Percentiles rank a stretch among this genome's conserved stretches.
Evolutionary conservation across 164 flowering plant species (phyloP).

Genomic region (Magnolia sinica): DNA sequence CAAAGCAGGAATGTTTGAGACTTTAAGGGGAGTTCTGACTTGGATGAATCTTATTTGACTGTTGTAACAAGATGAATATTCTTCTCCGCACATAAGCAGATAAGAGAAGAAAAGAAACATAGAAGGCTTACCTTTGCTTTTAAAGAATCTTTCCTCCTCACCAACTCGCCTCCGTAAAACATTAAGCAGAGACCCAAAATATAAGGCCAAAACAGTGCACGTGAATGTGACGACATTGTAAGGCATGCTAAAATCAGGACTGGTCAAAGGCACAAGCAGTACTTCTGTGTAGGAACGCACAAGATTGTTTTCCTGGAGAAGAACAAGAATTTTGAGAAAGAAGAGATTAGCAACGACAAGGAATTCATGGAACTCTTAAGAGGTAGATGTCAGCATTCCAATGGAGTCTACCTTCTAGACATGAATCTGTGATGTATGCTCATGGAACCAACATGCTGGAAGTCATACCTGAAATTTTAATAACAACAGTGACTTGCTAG

Average conservation of each 20-base stretch:
- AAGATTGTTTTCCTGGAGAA: conserved; percentile 51
- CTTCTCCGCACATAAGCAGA: not conserved
- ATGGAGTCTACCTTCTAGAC: not conserved
- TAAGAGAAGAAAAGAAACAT: not conserved
- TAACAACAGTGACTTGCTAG: conserved; percentile 45
- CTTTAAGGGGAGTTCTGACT: too few relatives aligned
- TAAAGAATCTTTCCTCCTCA: conserved; percentile 79
- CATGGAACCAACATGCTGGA: not conserved
- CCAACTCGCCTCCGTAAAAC: conserved; percentile 76
- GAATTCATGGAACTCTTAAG: not conserved
- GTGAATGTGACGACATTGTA: conserved; percentile 94
- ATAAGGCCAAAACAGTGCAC: conserved; percentile 91
- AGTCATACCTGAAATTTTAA: conserved; percentile 60
- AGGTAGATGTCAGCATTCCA: not conserved
- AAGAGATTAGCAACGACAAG: not conserved
- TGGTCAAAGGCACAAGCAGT: conserved; percentile 88
- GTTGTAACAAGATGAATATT: too few relatives aligned
- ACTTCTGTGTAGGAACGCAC: conserved; percentile 88
- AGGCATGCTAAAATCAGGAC: conserved; percentile 99
- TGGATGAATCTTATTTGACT: too few relatives aligned
- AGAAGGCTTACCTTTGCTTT: conserved; percentile 40
- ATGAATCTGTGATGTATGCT: not conserved
- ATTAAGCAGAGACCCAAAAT: conserved; percentile 95
- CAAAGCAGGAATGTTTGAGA: too few relatives aligned
- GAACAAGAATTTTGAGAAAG: not conserved